Evolutionary conservation across 2,329 filamentous ascomycete genomes (phyloP).

Genomic region (Periconia sp.): DNA sequence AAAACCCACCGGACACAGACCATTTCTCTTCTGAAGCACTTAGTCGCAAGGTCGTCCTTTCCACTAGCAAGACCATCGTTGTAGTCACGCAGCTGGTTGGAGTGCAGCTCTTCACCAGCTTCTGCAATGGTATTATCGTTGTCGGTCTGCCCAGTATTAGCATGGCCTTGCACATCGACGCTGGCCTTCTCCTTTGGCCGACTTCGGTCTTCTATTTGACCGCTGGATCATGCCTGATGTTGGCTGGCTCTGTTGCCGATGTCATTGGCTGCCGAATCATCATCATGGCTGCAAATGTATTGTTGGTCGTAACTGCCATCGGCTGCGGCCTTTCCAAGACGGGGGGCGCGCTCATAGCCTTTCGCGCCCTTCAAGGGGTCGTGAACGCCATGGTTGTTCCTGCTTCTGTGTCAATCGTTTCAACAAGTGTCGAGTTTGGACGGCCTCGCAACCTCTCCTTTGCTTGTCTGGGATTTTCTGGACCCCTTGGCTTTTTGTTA

Average conservation of each 20-base stretch:
- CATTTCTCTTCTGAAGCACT: no score
- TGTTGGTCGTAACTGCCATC: background rate
- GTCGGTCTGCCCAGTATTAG: no score
- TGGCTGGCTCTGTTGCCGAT: conserved; percentile 3
- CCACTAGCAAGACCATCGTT: no score
- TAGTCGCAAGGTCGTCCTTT: no score
- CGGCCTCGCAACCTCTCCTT: conserved; percentile 2
- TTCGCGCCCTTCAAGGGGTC: conserved; percentile 3
- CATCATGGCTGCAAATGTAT: background rate
- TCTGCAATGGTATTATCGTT: no score
- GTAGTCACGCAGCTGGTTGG: no score
- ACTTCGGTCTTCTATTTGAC: conserved; percentile 1
- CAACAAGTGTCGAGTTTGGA: conserved; percentile 1
- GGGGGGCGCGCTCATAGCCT: conserved; percentile 2
- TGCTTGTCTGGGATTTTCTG: background rate
- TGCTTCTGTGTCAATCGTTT: background rate
- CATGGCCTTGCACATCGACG: background rate
- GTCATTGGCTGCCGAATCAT: conserved; percentile 1
- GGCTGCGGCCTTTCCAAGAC: background rate
- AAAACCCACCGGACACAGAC: no score
- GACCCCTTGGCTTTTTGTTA: background rate
- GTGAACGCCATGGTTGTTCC: conserved; percentile 1
- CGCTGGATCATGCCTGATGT: conserved; percentile 1
- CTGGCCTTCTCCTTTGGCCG: conserved; percentile 5
- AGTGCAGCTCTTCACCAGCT: no score